Base-by-base conservation (phyloP, 2,329 filamentous ascomycete species). In the Keithomyces neogunnii region DNA sequence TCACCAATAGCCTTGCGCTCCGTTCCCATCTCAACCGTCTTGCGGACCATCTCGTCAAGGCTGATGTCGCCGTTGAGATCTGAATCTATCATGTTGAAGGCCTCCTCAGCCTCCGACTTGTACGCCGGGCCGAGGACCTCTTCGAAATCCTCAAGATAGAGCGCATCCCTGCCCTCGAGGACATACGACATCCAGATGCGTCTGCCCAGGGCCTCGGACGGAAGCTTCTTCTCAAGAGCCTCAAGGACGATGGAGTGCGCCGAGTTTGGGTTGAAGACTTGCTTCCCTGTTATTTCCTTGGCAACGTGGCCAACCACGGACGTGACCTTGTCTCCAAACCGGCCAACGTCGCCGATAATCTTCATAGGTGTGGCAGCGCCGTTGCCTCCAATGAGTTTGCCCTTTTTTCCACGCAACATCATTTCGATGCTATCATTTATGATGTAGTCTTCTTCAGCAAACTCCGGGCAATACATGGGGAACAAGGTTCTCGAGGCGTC, bases 131-230 rank as follows among this genome's bases (percentile, higher is more conserved):
- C 92, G 53, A 99, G 84, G 8, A 97, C 92, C 65, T 97, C 92
- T 32, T 84, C 66, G 38, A 99, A 78, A 64, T 99, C 93, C 4
- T 96, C 89, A 7, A 80, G 69, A 58, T 80, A 88, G 7, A 99
- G 75, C 0, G 85, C 75, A 40, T 96, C 89, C 53, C 84, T 84
- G 60, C 89, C 90, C 68, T 97, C 92, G 3, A 93, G 82, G 1
- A 96, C 93, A 64, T 96, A 95, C 1, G 91, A 96, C 89, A 96
- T 95, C 93, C 93, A 97, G 56, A 97, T 85, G 62, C 93, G 86
- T 59, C 83, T 86, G n/a, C 89, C 91, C 52, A 97, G 73, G n/a
- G 93, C 93, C 66, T 97, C 91, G 0, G 90, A 89, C 5, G 89
- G 88, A 53, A 79, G 77, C 43, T 81, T 83, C 71, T 89, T 92